These are phyloP conservation scores for Aphanomyces euteiches DNA, from an alignment of 352 stramenopile genomes.

Conservation along the genomic window DNA sequence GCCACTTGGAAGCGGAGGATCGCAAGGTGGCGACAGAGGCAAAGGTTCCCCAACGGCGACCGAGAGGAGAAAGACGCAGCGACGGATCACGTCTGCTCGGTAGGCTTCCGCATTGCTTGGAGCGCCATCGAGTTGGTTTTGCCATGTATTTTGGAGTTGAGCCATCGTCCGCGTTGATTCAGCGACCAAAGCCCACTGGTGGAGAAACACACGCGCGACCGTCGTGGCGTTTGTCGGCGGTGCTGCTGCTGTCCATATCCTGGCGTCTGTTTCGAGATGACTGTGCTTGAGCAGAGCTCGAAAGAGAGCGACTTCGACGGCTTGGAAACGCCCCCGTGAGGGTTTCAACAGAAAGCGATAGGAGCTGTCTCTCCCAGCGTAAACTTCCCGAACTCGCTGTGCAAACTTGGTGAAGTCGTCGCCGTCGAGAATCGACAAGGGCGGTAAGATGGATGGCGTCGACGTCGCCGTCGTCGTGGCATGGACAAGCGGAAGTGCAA, in stretches of 20 bases:
- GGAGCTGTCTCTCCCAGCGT: conserved; percentile 47
- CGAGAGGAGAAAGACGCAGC: conserved; percentile 44
- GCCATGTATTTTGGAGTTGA: conserved; percentile 19
- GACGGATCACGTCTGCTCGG: conserved; percentile 40
- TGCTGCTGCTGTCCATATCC: conserved; percentile 15
- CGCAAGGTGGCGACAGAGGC: neutral
- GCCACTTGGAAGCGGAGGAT: neutral
- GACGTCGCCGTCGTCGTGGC: too few relatives aligned
- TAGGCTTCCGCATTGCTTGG: neutral
- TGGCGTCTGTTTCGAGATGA: conserved; percentile 33
- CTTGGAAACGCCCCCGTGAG: neutral
- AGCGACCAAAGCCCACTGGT: conserved; percentile 52
- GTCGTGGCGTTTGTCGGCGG: too few relatives aligned
- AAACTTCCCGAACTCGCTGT: conserved; percentile 49
- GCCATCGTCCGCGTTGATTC: conserved; percentile 37
- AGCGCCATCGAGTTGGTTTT: conserved; percentile 3
- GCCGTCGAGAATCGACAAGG: neutral
- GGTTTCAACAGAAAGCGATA: conserved; percentile 63
- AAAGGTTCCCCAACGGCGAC: neutral
- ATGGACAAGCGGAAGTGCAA: conserved; percentile 8
- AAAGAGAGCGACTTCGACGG: conserved; percentile 58
- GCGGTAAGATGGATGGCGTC: neutral
- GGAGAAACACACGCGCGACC: conserved; percentile 34
- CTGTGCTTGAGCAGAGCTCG: conserved; percentile 59
- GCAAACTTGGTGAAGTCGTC: conserved; percentile 3